These are phyloP conservation scores for Penicillium flavigenum DNA, from an alignment of 495 filamentous ascomycete genomes.

Conservation along the genomic window DNA sequence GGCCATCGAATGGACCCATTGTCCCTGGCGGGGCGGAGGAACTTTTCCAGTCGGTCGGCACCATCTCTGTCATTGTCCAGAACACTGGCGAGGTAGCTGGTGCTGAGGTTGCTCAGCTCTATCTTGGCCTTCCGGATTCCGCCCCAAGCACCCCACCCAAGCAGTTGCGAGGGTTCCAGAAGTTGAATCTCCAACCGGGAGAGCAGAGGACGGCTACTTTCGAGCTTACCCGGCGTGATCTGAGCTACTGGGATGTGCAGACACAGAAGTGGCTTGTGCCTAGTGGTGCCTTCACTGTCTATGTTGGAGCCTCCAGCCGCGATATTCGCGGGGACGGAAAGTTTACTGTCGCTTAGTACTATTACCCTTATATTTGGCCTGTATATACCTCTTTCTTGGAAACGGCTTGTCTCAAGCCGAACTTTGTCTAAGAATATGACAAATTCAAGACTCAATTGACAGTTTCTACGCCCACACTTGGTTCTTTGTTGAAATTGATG, in stretches of 20 bases:
- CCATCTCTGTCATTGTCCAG: conserved; percentile 42
- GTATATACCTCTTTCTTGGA: not conserved
- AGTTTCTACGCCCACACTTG: not conserved
- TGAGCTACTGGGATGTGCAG: conserved; percentile 64
- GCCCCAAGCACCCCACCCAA: conserved; percentile 25
- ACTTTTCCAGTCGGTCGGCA: conserved; percentile 57
- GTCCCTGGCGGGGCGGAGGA: conserved; percentile 56
- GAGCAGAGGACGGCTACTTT: conserved; percentile 49
- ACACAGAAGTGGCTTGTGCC: conserved; percentile 66
- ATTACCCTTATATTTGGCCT: not conserved
- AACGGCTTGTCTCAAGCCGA: not conserved
- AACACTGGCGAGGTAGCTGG: conserved; percentile 54
- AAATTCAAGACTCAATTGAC: not conserved
- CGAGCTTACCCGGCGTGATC: conserved; percentile 57
- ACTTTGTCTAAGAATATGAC: not conserved
- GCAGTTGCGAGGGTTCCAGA: conserved; percentile 62
- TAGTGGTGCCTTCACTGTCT: conserved; percentile 36
- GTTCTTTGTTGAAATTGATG: not conserved
- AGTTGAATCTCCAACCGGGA: conserved; percentile 46
- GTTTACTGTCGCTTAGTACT: conserved; percentile 15
- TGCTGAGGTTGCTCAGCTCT: conserved; percentile 63
- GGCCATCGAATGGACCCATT: conserved; percentile 39
- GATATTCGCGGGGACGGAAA: conserved; percentile 24
- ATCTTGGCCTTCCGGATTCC: conserved; percentile 54
- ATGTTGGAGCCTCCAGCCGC: conserved; percentile 57